A percentile compares a stretch with the other conserved stretches of the same genome.
Evolutionary conservation across 306 rosid genomes (phyloP).

Genomic region (Acacia melanoxylon): DNA sequence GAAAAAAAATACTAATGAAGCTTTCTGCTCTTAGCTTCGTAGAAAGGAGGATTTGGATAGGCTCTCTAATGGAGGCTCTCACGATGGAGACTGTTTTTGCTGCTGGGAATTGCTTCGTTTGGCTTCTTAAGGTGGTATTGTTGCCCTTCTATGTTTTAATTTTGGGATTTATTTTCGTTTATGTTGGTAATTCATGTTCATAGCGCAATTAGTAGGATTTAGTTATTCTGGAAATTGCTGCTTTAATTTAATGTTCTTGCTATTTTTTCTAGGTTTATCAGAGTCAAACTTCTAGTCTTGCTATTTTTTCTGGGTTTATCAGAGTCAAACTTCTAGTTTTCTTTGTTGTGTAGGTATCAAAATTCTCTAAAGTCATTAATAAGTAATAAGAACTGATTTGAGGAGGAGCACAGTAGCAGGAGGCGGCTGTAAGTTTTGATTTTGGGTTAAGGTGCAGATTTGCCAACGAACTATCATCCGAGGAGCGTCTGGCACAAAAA

Average conservation of each 20-base stretch:
- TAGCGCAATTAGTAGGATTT: not conserved
- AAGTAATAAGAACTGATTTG: too few species aligned
- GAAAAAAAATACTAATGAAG: too few species aligned
- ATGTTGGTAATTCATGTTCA: not conserved
- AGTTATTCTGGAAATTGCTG: not conserved
- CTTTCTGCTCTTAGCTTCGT: not conserved
- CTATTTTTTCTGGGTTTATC: too few species aligned
- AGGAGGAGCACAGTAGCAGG: too few species aligned
- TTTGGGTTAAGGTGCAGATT: too few species aligned
- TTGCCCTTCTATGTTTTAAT: not conserved
- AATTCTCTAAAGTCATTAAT: too few species aligned
- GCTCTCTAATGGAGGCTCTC: constrained; percentile 52
- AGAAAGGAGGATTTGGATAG: constrained; percentile 6
- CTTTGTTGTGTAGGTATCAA: too few species aligned
- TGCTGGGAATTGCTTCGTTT: constrained; percentile 43
- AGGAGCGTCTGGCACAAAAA: too few species aligned
- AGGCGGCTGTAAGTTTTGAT: too few species aligned
- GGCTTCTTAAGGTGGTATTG: not conserved
- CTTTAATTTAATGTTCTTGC: not conserved
- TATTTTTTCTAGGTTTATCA: not conserved
- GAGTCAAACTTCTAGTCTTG: not conserved
- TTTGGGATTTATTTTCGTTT: not conserved
- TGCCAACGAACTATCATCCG: too few species aligned
- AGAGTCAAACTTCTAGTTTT: too few species aligned
- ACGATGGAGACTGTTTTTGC: constrained; percentile 39